phyloP scores from a whole-genome alignment of 2,329 filamentous ascomycete genomes.

The Lecanicillium sp. region DNA sequence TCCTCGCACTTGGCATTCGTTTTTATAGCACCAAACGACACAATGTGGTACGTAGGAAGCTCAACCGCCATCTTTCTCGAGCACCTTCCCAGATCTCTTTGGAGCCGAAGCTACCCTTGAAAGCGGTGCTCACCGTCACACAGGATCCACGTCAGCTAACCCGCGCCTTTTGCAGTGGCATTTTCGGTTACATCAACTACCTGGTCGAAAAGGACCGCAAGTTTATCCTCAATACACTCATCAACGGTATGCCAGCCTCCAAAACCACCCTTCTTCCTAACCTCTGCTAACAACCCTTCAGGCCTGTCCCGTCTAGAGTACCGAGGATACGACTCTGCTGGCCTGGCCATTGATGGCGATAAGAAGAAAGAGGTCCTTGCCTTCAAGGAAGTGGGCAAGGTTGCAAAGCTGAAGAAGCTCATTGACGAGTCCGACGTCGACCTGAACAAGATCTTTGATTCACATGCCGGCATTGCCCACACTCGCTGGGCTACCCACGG shows the following conservation, averaged over 20 bases:
- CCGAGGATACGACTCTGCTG: conserved; percentile 96
- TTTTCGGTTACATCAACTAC: conserved; percentile 99
- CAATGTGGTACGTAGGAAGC: conserved; percentile 12
- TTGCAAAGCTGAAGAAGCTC: conserved; percentile 89
- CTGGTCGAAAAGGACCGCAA: conserved; percentile 97
- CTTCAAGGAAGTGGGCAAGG: conserved; percentile 99
- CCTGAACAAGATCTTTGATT: conserved; percentile 89
- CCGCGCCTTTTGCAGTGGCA: conserved; percentile 54
- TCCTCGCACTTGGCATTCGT: neutral
- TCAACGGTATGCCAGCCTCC: conserved; percentile 63
- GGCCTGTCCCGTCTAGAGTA: conserved; percentile 95
- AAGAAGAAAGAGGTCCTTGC: conserved; percentile 97
- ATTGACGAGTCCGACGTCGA: conserved; percentile 79
- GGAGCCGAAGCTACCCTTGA: no score
- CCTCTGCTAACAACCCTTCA: conserved; percentile 32
- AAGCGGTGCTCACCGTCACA: neutral
- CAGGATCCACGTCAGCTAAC: conserved; percentile 17
- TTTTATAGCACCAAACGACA: conserved; percentile 1
- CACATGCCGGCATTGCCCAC: conserved; percentile 97
- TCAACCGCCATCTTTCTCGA: no score
- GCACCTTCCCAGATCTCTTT: no score
- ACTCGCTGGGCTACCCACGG: conserved; percentile 99
- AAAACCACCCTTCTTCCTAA: conserved; percentile 1
- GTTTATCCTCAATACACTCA: conserved; percentile 90
- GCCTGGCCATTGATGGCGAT: conserved; percentile 91